These are phyloP conservation scores for Coemansia sp. DNA, from an alignment of 192 early-diverging fungal genomes.

Conservation along the genomic window DNA sequence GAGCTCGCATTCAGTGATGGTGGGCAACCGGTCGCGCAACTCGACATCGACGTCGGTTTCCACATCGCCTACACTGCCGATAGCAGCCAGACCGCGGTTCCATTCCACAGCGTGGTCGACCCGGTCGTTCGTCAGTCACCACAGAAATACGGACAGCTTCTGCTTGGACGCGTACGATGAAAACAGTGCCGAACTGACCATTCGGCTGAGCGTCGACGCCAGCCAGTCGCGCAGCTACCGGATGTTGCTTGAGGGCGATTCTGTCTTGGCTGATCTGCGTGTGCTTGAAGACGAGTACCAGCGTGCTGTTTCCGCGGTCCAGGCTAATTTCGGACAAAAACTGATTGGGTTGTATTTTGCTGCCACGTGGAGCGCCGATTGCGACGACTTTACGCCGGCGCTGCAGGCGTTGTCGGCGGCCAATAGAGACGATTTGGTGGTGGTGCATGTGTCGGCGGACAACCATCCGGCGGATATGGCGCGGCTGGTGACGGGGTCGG, in stretches of 20 bases:
- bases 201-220: conserved; percentile 50
- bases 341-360: conserved; percentile 46
- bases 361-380: conserved; percentile 53
- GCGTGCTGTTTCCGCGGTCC: conserved; percentile 26
- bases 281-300: conserved; percentile 47
- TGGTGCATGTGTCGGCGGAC: conserved; percentile 45
- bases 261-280: conserved; percentile 36
- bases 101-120: conserved; percentile 35
- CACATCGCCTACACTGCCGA: conserved; percentile 38
- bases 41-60: conserved; percentile 1
- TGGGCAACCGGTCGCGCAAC: not conserved
- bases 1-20: conserved; percentile 20
- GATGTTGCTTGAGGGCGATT: conserved; percentile 42
- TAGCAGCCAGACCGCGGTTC: conserved; percentile 37
- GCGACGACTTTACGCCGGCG: conserved; percentile 50
- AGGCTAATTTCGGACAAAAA: conserved; percentile 29
- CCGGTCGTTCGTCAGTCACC: conserved; percentile 12
- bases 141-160: not conserved
- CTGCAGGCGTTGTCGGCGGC: conserved; percentile 33
- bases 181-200: conserved; percentile 35
- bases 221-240: conserved; percentile 47
- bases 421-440: conserved; percentile 27
- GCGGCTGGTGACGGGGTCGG: conserved; percentile 38
- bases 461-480: conserved; percentile 51
- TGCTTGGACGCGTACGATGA: not conserved